Evolutionary conservation across 2,329 filamentous ascomycete genomes (phyloP), one percentile per base, ranked within the genome.

Genomic region (Diaporthe batatas): DNA sequence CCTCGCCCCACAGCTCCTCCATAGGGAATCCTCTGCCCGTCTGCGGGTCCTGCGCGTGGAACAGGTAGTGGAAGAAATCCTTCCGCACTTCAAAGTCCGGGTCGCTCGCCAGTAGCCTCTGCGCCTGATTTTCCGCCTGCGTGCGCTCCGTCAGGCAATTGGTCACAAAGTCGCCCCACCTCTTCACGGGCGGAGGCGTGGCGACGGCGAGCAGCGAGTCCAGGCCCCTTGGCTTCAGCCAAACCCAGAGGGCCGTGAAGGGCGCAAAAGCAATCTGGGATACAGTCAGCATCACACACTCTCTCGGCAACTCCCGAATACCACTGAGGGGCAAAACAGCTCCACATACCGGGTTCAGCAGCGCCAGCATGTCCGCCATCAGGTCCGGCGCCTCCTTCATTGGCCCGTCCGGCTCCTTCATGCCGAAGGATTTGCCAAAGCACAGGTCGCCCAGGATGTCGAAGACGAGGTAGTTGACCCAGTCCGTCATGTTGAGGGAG

Each of bases 21-120:
- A 68, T 42, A 10, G 62, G 59, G 23, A 72, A 72, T 12, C 70
- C 70, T 18, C 29, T 74, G 23, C 78, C 78, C 2, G 78, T 78
- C 51, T 76, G 71, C 1, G 77, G 77, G 8, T 79, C 78, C n/a
- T 68, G 67, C 2, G 76, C 77, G 49, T 73, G 59, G 55, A 78
- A 72, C 23, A 79, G 75, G 39, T 78, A 75, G 53, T 77, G 73
- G 39, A 78, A 78, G 54, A 79, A 78, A 71, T 78, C 78, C n/a
- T 77, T 79, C 47, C 76, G 74, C 2, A 47, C 57, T 11, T 76
- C 71, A 7, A 44, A 67, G 23, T 74, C 71, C 11, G 62, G 59
- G 2, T 72, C 70, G 18, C 34, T 51, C 8, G 53, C 62, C 70
- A 68, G 29, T 16, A 21, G 55, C 16, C 29, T 53, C 62, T 72